phyloP scores from a whole-genome alignment of 1,284 basidiomycete species.

The Kwoniella shivajii region DNA sequence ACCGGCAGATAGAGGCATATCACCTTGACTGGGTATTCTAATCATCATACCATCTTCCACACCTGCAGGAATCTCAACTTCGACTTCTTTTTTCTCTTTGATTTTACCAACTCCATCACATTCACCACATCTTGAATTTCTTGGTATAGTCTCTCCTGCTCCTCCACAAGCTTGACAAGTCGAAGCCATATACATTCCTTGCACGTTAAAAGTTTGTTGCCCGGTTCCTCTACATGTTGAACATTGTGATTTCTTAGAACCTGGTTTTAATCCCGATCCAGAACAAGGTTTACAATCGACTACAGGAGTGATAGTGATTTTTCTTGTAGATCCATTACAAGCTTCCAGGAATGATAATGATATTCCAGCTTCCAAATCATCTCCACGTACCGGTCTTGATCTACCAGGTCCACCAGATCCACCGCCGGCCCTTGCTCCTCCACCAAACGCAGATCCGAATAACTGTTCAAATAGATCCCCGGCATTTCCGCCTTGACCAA shows the following conservation, averaged over 20 bases:
- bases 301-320: conserved; percentile 77
- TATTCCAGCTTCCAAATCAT: conserved; percentile 79
- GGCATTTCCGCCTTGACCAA: conserved; percentile 59
- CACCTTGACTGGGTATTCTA: conserved; percentile 79
- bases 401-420: conserved; percentile 59
- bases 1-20: conserved; percentile 77
- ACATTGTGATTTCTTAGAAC: conserved; percentile 82
- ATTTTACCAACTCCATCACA: conserved; percentile 91
- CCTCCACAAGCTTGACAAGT: conserved; percentile 86
- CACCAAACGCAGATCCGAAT: conserved; percentile 67
- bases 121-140: conserved; percentile 72
- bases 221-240: conserved; percentile 82
- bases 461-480: conserved; percentile 83
- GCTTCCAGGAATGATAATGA: conserved; percentile 88
- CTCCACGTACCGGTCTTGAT: conserved; percentile 65
- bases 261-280: conserved; percentile 83
- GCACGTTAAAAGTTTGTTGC: conserved; percentile 85
- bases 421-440: conserved; percentile 48
- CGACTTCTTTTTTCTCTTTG: conserved; percentile 73
- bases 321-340: conserved; percentile 82
- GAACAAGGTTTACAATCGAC: conserved; percentile 82
- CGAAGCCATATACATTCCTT: conserved; percentile 97
- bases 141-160: conserved; percentile 77
- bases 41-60: conserved; percentile 97
- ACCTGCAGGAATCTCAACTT: conserved; percentile 86